Conservation (phyloP, 805 yeast species). For the Kazachstania kunashirensis region DNA sequence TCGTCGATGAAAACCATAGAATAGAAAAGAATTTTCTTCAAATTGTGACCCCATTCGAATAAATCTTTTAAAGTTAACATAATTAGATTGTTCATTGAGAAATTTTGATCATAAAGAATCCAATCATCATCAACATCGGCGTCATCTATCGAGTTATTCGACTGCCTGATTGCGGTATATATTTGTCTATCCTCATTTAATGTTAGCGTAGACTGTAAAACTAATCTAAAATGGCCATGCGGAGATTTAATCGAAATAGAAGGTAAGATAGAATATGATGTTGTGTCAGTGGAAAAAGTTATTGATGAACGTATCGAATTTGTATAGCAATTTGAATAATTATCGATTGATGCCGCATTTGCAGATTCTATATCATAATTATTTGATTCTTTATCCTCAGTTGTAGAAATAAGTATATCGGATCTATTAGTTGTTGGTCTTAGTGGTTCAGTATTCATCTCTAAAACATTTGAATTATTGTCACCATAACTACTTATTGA, state of each 20-base stretch:
- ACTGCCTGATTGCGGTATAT: constrained; percentile 29
- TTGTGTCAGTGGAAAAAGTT: constrained; percentile 1
- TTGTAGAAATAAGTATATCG: background rate
- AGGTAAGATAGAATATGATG: constrained; percentile 22
- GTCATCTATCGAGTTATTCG: constrained; percentile 21
- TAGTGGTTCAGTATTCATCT: constrained; percentile 3
- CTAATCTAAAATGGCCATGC: constrained; percentile 26
- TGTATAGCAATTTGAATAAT: no score
- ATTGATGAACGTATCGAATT: constrained; percentile 5
- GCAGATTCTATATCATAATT: background rate
- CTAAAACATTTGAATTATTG: constrained; percentile 2
- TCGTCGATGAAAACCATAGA: constrained; percentile 14
- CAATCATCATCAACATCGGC: constrained; percentile 34
- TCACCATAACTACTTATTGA: constrained; percentile 18
- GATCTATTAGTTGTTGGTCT: background rate
- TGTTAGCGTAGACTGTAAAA: constrained; percentile 27
- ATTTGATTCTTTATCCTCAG: constrained; percentile 4
- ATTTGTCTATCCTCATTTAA: constrained; percentile 21
- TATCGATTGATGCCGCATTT: no score
- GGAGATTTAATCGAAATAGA: constrained; percentile 25
- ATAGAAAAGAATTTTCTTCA: constrained; percentile 13
- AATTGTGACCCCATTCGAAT: constrained; percentile 8
- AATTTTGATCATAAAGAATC: constrained; percentile 34
- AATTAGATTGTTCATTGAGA: constrained; percentile 30
- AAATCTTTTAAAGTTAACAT: constrained; percentile 14